A percentile compares a stretch with the other conserved stretches of the same genome.
Conservation (phyloP, 768 basidiomycete genomes). For the Lyophyllum decastes region DNA sequence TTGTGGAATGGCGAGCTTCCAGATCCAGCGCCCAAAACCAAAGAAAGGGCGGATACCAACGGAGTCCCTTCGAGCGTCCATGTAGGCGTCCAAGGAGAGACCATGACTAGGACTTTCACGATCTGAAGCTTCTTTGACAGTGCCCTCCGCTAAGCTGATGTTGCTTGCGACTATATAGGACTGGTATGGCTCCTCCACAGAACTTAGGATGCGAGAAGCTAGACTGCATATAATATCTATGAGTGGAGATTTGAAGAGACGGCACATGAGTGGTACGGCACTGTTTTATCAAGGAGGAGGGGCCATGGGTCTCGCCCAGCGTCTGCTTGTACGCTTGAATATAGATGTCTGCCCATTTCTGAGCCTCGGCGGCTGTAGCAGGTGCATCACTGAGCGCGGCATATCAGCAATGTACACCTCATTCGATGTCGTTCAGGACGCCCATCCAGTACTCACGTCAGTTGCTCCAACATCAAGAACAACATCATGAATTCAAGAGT, state of each 20-base stretch:
- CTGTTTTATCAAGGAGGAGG: constrained; percentile 4
- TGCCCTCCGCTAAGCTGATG: constrained; percentile 7
- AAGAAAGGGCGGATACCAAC: constrained; percentile 6
- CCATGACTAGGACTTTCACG: constrained; percentile 6
- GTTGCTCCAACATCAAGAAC: constrained; percentile 10
- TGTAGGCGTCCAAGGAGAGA: constrained; percentile 3
- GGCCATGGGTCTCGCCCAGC: constrained; percentile 1
- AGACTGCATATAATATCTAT: background rate
- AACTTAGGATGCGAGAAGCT: background rate
- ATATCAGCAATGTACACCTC: background rate
- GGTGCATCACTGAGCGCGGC: constrained; percentile 6
- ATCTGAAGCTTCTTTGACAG: constrained; percentile 9
- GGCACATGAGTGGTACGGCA: background rate
- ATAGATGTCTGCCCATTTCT: constrained; percentile 9
- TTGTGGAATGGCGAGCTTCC: background rate
- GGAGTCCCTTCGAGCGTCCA: constrained; percentile 6
- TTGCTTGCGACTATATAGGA: constrained; percentile 2
- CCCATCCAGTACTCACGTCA: constrained; percentile 6
- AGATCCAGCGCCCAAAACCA: constrained; percentile 9
- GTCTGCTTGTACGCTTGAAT: constrained; percentile 7
- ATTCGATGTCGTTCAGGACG: background rate
- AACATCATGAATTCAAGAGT: constrained; percentile 9
- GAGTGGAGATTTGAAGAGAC: background rate
- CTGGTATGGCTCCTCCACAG: background rate
- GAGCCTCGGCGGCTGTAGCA: constrained; percentile 1